Base-by-base conservation (phyloP, 2,329 filamentous ascomycete species). In the Rutstroemia sp. region DNA sequence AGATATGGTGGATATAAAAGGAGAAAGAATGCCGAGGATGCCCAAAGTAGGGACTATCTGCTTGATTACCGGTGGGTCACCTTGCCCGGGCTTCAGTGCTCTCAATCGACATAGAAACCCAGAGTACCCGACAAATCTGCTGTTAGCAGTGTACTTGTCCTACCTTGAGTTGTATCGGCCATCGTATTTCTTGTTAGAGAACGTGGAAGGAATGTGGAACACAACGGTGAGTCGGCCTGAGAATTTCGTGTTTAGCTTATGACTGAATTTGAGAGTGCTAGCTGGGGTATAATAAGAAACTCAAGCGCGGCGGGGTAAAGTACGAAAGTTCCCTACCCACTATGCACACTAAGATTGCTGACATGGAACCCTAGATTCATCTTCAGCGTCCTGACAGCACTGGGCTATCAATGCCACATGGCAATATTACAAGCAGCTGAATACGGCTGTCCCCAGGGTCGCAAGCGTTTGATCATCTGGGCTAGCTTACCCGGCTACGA, bases 121-220 rank as follows among this genome's bases (percentile, higher is more conserved):
- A 1, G 54, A 59, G 17, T 63, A 62, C n/a, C 51, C 57, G 19
- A 62, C 57, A 21, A 67, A 65, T 36, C 59, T 56, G 7, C 46
- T 65, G 3, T 46, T 66, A 2, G 58, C 58, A 3, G 51, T 61
- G 10, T 60, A 55, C 16, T 44, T 67, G 0, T 58, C 58, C 0
- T 66, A 57, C 25, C 56, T 64, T 0, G 62, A 66, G 34, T 61
- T 61, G 21, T 66, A 66, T 40, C 48, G 53, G 17, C 65, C 65
- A 1, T 58, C 58, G 21, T 65, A 67, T 34, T 60, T 62, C 27
- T 55, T 65, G 1, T 36, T 67, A 3, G 64, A 67, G 27, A 67
- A 67, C 57, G 65, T 65, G 14, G 16, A 10, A 17, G 60, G 51
- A 1, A 7, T 65, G 2, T 36, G 61, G 2, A 2, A 42, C 5